Percentiles rank a stretch among this genome's conserved stretches.
These are phyloP conservation scores for Clathrus columnatus DNA, from an alignment of 768 basidiomycete species.

Conservation along the genomic window DNA sequence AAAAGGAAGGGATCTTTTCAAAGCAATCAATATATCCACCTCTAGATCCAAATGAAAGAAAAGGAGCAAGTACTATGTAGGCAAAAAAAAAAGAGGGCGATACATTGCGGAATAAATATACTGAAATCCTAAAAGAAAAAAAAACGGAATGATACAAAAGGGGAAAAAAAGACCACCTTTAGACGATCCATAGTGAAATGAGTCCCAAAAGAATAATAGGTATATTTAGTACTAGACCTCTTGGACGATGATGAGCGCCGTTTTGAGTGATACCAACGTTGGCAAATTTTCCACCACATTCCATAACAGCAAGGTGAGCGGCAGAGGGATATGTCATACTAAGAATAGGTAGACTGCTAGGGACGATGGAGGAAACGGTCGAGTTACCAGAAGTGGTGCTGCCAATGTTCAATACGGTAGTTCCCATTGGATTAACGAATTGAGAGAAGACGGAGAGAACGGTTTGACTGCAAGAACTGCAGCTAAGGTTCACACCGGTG, in stretches of 20 bases:
- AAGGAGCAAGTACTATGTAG: too few relatives aligned
- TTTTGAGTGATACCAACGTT: conserved; percentile 3
- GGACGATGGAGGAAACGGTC: neutral
- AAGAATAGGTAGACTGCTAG: neutral
- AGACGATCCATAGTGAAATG: neutral
- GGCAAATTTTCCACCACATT: conserved; percentile 6
- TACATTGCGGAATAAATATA: neutral
- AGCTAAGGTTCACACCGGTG: conserved; percentile 40
- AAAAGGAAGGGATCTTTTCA: neutral
- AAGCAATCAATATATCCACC: neutral
- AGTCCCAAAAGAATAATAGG: neutral
- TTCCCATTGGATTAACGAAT: neutral
- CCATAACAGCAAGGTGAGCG: neutral
- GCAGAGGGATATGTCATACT: conserved; percentile 3
- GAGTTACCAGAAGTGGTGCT: conserved; percentile 1
- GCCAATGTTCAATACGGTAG: neutral
- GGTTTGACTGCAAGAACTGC: conserved; percentile 54
- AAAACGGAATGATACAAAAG: neutral
- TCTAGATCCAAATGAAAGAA: neutral
- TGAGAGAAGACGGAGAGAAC: conserved; percentile 46
- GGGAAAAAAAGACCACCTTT: neutral
- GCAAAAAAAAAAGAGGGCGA: neutral
- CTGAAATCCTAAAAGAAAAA: neutral
- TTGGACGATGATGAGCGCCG: neutral
- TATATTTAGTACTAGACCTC: too few relatives aligned